Evolutionary conservation across 75 land plant genomes (phyloP).

Genomic region (Sequoiadendron giganteum): DNA sequence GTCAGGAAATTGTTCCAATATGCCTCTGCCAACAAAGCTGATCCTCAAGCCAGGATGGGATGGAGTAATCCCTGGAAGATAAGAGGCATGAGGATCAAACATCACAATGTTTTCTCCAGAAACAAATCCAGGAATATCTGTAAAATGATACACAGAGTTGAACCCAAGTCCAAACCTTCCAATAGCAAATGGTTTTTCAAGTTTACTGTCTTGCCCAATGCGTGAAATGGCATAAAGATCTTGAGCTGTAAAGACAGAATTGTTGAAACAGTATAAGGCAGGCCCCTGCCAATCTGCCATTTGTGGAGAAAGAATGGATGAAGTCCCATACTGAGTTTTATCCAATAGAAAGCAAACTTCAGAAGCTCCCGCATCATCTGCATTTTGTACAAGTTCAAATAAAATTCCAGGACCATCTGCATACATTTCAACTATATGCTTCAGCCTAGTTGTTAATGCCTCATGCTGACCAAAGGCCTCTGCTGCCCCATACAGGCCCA

Average conservation of each 20-base stretch:
- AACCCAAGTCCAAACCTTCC: constrained; percentile 98
- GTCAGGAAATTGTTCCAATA: constrained; percentile 92
- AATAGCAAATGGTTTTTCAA: constrained; percentile 90
- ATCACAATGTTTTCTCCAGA: constrained; percentile 94
- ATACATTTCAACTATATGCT: constrained; percentile 98
- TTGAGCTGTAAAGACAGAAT: constrained; percentile 84
- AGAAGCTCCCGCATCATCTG: constrained; percentile 96
- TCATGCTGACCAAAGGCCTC: constrained; percentile 99
- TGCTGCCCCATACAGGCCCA: constrained; percentile 84
- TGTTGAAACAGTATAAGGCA: constrained; percentile 87
- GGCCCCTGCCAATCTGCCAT: constrained; percentile 99
- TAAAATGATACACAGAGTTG: constrained; percentile 97
- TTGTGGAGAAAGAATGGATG: constrained; percentile 86
- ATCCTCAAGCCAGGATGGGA: constrained; percentile 91
- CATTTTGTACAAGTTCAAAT: constrained; percentile 95
- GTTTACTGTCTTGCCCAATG: constrained; percentile 97
- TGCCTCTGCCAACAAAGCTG: constrained; percentile 71
- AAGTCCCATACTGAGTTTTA: constrained; percentile 86
- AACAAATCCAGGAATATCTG: constrained; percentile 90
- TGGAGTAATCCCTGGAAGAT: constrained; percentile 94
- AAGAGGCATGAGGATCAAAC: constrained; percentile 94
- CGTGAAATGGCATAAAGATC: constrained; percentile 96
- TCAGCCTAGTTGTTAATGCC: constrained; percentile 86
- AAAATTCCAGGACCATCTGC: constrained; percentile 96
- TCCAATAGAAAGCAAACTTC: constrained; percentile 90